Evolutionary conservation across 1,139 yeast genomes (phyloP), one percentile per base, ranked within the genome.

Genomic region (Diutina siamensis): DNA sequence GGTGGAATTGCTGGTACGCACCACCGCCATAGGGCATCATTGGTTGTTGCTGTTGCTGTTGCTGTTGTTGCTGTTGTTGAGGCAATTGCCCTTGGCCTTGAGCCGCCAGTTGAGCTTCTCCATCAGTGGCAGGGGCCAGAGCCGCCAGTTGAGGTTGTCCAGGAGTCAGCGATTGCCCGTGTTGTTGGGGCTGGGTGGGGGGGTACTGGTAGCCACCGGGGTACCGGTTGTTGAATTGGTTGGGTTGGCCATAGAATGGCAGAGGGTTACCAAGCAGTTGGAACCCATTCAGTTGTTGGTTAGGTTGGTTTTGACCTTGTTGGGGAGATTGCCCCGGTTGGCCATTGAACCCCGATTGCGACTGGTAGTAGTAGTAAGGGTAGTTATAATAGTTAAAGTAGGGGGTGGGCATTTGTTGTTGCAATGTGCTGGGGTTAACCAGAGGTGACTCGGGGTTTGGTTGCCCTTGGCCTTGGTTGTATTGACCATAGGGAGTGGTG

Each of bases 1-100:
- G 34, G 34, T 31, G 34, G 58, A 68, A 71, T 55, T 70, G 75
- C 56, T 71, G 76, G 56, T 69, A 71, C 27, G 60, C 74, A 44
- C 68, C 72, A 52, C 65, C 69, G 56, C 68, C 73, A 13, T 31
- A 31, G 27, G 72, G 73, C 51, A 63, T 58, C 53, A 53, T 56
- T 34, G 53, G 56, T 46, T 57, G 61, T 2, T 35, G 48, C 10
- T 33, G 46, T n/a, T 7, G n/a, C 17, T 13, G 53, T 13, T 32
- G 46, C 17, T 10, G 18, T 18, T 15, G 52, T 31, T 51, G 55
- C 28, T 51, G 51, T 46, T 49, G 53, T 35, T 49, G 51, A 32
- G 46, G 49, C 51, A 38, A 44, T 45, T 49, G 35, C 49, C 47
- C 46, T 36, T 55, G 54, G 9, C n/a, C 20, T 18, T 22, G 42